Evolutionary conservation across 2,329 filamentous ascomycete genomes (phyloP).

Genomic region (Metarhizium brunneum): DNA sequence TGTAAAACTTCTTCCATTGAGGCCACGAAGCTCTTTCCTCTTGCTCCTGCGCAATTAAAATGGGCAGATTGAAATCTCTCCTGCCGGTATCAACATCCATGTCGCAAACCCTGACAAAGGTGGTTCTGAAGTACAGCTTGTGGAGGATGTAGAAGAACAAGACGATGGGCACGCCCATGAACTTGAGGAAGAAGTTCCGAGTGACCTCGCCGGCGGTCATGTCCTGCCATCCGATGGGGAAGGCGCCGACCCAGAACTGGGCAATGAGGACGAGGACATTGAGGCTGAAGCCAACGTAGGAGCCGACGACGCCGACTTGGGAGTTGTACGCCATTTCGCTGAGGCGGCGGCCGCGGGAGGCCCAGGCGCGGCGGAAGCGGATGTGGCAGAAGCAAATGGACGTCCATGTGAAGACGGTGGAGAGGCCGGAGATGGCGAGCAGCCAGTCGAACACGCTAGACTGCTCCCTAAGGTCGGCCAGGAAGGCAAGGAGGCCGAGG

Average conservation of each 20-base stretch:
- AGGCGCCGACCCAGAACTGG: constrained; percentile 83
- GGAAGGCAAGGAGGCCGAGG: constrained; percentile 65
- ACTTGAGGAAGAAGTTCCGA: constrained; percentile 64
- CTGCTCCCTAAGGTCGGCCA: constrained; percentile 56
- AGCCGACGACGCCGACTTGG: constrained; percentile 70
- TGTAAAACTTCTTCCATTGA: constrained; percentile 66
- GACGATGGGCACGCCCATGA: constrained; percentile 62
- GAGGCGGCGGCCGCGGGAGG: constrained; percentile 55
- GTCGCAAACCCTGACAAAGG: constrained; percentile 55
- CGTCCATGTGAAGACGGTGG: constrained; percentile 69
- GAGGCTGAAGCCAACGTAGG: constrained; percentile 68
- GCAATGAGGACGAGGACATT: constrained; percentile 69
- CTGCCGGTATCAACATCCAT: constrained; percentile 86
- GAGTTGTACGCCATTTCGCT: constrained; percentile 73
- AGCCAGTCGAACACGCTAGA: constrained; percentile 69
- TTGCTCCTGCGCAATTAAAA: constrained; percentile 69
- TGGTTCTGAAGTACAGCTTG: constrained; percentile 65
- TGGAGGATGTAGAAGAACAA: constrained; percentile 60
- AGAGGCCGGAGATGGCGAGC: constrained; percentile 62
- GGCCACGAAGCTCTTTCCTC: constrained; percentile 68
- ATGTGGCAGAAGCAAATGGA: constrained; percentile 88
- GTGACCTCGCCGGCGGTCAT: constrained; percentile 38
- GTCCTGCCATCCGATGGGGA: constrained; percentile 52
- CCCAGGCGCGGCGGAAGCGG: constrained; percentile 80
- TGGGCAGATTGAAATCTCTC: constrained; percentile 72